Conservation (phyloP, 2,329 filamentous ascomycete genomes). For the Aspergillus sclerotialis region DNA sequence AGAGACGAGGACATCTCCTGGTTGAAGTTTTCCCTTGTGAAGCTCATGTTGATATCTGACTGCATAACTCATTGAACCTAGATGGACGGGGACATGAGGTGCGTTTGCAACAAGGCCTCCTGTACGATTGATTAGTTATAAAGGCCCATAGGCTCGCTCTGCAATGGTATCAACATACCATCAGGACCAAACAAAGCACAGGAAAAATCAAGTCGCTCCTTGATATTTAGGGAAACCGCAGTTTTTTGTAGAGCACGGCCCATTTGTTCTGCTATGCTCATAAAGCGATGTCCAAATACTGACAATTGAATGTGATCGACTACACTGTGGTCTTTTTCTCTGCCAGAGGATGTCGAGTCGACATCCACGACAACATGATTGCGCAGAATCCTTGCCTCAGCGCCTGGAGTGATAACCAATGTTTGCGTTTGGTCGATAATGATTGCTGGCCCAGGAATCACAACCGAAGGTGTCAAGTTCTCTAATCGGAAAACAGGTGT, state of each 20-base stretch:
- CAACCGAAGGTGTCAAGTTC: constrained; percentile 11
- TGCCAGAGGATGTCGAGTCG: constrained; percentile 3
- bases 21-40: constrained; percentile 65
- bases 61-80: constrained; percentile 75
- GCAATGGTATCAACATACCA: too few relatives aligned
- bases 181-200: constrained; percentile 70
- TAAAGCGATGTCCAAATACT: constrained; percentile 76
- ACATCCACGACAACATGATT: constrained; percentile 35
- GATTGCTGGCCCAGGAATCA: constrained; percentile 28
- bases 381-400: constrained; percentile 30
- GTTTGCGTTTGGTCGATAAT: constrained; percentile 40
- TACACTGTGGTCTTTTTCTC: constrained; percentile 26
- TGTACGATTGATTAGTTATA: too few relatives aligned
- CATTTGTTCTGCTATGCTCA: constrained; percentile 84
- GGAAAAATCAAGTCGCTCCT: constrained; percentile 76
- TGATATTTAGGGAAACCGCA: constrained; percentile 68
- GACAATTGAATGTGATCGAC: constrained; percentile 71
- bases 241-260: constrained; percentile 66
- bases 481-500: constrained; percentile 22
- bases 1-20: constrained; percentile 69
- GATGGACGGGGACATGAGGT: constrained; percentile 70
- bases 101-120: constrained; percentile 61
- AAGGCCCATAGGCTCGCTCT: too few relatives aligned
- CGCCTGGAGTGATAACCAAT: constrained; percentile 34
- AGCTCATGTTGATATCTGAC: constrained; percentile 68